Evolutionary conservation across 345 rosid genomes (phyloP), one percentile per base, ranked within the genome.

Genomic region (Gossypium raimondii): DNA sequence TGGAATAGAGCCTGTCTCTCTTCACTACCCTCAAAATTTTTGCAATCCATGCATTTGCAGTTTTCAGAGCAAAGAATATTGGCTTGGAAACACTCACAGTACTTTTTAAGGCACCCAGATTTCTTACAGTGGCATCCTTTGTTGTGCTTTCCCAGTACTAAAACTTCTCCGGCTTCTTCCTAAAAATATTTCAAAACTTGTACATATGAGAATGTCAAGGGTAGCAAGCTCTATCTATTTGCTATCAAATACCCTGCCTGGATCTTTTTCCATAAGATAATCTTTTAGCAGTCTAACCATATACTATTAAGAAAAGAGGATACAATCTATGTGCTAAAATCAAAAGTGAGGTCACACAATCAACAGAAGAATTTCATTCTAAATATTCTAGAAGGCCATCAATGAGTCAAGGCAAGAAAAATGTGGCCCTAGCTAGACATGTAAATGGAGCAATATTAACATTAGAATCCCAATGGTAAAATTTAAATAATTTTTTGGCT

Each of bases 81-180:
- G 60, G 99, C 99, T 60, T 95, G 99, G 84, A 93, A 95, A 77
- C 99, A 95, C 76, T 95, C 99, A 67, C 99, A 95, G 81, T 95
- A 95, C 91, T 93, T 95, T 79, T 95, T 95, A 58, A 95, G 98
- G 85, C 99, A 95, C 38, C 98, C 97, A 0, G 99, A 95, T 83
- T 95, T 95, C 89, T 95, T 95, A 81, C 99, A 95, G 79, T 95
- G 98, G 80, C 99, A 95, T 79, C 99, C 99, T 82, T 96, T 96
- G 87, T 96, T 96, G 84, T 96, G 99, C 85, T 93, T 96, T 73
- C 80, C 98, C 79, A 92, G 78, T 10, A 89, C 65, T 67, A 88
- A 75, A 70, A 87, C 84, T 76, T 94, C 93, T 76, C 97, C 94
- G 8, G 82, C 82, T 64, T 93, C 99, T 81, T 95, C 98, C 98